phyloP scores from a whole-genome alignment of 768 basidiomycete species.

The Serendipita sp. region DNA sequence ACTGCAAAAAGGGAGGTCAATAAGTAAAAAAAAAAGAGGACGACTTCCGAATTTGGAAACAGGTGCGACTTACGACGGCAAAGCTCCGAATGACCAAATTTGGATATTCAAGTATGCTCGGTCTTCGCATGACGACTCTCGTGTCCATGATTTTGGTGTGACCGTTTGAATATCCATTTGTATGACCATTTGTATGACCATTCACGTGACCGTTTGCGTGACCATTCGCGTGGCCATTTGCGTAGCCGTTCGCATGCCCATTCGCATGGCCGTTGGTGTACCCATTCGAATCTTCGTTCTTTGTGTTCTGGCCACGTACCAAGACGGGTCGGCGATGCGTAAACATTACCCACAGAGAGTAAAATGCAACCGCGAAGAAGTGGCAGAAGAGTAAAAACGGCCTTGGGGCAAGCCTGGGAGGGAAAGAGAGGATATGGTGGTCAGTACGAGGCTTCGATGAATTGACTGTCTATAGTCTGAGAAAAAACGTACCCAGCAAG shows the following conservation, averaged over 20 bases:
- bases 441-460: too few relatives aligned
- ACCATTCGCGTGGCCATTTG: not conserved
- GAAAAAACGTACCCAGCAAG: slow-evolving; percentile 49
- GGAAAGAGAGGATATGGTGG: not conserved
- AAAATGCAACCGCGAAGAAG: slow-evolving; percentile 92
- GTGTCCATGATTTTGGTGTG: slow-evolving; percentile 9
- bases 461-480: too few relatives aligned
- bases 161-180: not conserved
- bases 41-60: not conserved
- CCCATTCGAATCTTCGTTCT: too few relatives aligned
- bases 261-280: too few relatives aligned
- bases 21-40: too few relatives aligned
- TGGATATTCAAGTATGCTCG: slow-evolving; percentile 53
- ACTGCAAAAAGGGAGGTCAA: slow-evolving; percentile 26
- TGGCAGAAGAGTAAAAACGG: slow-evolving; percentile 69
- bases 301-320: slow-evolving; percentile 12
- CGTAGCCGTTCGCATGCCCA: too few relatives aligned
- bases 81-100: slow-evolving; percentile 41
- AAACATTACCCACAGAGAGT: slow-evolving; percentile 84
- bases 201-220: slow-evolving; percentile 4
- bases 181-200: not conserved
- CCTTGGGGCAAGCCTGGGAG: slow-evolving; percentile 55
- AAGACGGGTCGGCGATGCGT: slow-evolving; percentile 34
- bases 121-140: slow-evolving; percentile 26
- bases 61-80: slow-evolving; percentile 43